phyloP scores from a whole-genome alignment of 129 eudicot species.

The Arctium lappa region DNA sequence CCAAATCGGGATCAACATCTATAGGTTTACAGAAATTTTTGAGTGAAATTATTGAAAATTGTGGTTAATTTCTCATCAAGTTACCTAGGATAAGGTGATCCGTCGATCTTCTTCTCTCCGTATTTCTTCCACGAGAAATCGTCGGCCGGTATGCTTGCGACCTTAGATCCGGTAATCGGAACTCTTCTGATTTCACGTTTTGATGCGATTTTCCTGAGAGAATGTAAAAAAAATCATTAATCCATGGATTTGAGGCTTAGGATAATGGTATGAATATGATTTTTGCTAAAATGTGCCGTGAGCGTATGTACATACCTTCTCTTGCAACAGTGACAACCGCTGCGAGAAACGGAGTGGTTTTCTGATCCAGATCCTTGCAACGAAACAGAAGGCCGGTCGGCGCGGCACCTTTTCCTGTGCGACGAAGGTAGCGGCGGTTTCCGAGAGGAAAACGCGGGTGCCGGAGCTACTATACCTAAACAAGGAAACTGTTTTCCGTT shows the following conservation, averaged over 20 bases:
- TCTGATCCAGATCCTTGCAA: slow-evolving; percentile 20
- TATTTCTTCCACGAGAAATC: slow-evolving; percentile 87
- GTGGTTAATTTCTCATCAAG: neutral
- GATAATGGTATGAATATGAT: neutral
- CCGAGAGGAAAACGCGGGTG: slow-evolving; percentile 43
- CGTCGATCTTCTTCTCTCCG: slow-evolving; percentile 75
- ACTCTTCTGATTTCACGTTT: slow-evolving; percentile 44
- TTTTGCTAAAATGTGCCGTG: slow-evolving; percentile 1
- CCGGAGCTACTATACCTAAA: slow-evolving; percentile 32
- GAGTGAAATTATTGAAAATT: neutral
- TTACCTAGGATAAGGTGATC: slow-evolving; percentile 73
- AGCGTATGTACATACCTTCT: slow-evolving; percentile 37
- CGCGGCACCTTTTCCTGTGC: slow-evolving; percentile 47
- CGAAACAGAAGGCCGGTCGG: slow-evolving; percentile 37
- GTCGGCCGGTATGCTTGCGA: slow-evolving; percentile 70
- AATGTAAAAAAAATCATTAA: neutral
- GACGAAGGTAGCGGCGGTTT: slow-evolving; percentile 65
- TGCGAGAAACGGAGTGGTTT: slow-evolving; percentile 12
- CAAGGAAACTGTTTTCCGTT: slow-evolving; percentile 46
- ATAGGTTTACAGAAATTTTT: neutral
- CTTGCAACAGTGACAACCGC: slow-evolving; percentile 53
- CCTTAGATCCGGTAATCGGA: slow-evolving; percentile 58
- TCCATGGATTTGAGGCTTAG: neutral
- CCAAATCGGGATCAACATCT: neutral
- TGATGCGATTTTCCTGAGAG: slow-evolving; percentile 50